These are phyloP conservation scores for Aspergillus leporis DNA, from an alignment of 495 filamentous ascomycete species.

Conservation along the genomic window DNA sequence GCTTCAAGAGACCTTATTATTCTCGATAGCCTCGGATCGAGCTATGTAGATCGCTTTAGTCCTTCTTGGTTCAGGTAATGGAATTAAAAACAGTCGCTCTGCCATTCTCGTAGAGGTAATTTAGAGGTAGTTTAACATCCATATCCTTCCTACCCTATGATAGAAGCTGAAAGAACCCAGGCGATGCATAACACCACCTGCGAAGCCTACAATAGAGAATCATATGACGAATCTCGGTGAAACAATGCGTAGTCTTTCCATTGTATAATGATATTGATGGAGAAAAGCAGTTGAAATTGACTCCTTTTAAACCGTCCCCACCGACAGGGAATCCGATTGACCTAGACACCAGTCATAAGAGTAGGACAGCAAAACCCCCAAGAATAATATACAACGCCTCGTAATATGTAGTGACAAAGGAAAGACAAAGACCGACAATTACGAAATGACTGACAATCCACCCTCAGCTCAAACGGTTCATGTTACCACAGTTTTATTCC, in stretches of 20 bases:
- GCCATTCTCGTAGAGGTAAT: background rate
- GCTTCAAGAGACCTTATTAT: slow-evolving; percentile 19
- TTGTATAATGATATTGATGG: background rate
- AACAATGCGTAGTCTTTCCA: background rate
- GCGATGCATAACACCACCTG: background rate
- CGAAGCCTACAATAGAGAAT: background rate
- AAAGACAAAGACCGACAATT: background rate
- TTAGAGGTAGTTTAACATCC: background rate
- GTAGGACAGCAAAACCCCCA: slow-evolving; percentile 5
- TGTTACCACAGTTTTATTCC: slow-evolving; percentile 20
- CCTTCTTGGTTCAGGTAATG: background rate
- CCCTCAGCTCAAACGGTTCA: background rate
- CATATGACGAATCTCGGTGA: background rate
- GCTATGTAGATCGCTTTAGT: slow-evolving; percentile 3
- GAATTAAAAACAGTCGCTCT: slow-evolving; percentile 8
- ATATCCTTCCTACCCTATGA: background rate
- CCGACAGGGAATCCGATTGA: slow-evolving; percentile 7
- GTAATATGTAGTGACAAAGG: slow-evolving; percentile 14
- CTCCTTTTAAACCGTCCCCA: slow-evolving; percentile 1
- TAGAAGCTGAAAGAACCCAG: background rate
- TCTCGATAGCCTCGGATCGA: slow-evolving; percentile 41
- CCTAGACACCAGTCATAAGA: slow-evolving; percentile 17
- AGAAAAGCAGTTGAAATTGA: background rate
- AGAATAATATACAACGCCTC: slow-evolving; percentile 18
- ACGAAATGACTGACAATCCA: slow-evolving; percentile 4